Base-by-base conservation (phyloP, 805 yeast genomes). In the Metschnikowia kunwiensis region DNA sequence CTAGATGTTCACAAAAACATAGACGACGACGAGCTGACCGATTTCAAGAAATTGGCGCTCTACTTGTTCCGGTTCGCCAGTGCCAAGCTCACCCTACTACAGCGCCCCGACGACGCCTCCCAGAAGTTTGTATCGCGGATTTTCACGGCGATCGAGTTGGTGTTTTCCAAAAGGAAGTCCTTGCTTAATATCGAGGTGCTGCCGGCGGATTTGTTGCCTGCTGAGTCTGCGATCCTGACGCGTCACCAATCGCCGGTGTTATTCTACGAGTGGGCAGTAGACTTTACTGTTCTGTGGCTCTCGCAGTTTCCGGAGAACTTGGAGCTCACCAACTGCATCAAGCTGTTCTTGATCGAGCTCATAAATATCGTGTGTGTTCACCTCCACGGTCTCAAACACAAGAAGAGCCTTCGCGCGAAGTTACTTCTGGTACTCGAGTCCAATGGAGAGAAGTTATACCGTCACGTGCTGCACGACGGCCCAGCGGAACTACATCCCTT, bases 21-120 rank as follows among this genome's bases (percentile, higher is more conserved):
- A 31, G 49, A 51, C 27, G 43, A 50, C 30, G 63, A 59, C 34
- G 36, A 30, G 1, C 33, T 28, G 15, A 55, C 66, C 8, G 69
- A 68, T 45, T 66, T 64, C 47, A 61, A 57, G 35, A 60, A 58
- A 33, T 45, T 67, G 33, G 40, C 55, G 13, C 47, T 65, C 7
- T 64, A 58, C 40, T 49, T 68, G 15, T 55, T 64, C 36, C 54
- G 57, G 12, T 64, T 64, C 40, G 48, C 64, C 24, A 47, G 57
- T 32, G 55, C 54, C 16, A 49, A 53, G 30, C 50, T 62, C 8
- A 22, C 32, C 4, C 20, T 17, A 5, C 25, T 42, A 20, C 16
- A 23, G n/a, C 25, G 26, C 16, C 28, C 10, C 9, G 34, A 42
- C 21, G 7, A 9, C 7, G 44, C 33, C n/a, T 20, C 43, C 2